Evolutionary conservation across 495 filamentous ascomycete species (phyloP).

Genomic region (Penicillium goetzii): DNA sequence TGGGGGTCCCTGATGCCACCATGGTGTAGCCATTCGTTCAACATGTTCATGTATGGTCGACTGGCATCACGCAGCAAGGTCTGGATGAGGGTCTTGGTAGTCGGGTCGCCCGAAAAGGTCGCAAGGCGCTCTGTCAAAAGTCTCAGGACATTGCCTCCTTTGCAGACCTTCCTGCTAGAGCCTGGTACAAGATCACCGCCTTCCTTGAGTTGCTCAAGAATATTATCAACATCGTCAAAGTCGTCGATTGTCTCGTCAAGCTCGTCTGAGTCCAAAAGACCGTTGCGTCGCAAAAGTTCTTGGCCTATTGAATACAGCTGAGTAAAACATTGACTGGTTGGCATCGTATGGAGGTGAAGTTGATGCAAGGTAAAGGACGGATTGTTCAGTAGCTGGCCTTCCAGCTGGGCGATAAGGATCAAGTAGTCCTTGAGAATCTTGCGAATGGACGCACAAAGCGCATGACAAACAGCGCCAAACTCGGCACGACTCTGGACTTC

Average conservation of each 20-base stretch:
- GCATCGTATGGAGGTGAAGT: constrained; percentile 86
- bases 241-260: constrained; percentile 81
- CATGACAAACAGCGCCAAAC: constrained; percentile 95
- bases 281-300: constrained; percentile 85
- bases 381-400: constrained; percentile 87
- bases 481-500: constrained; percentile 92
- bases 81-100: constrained; percentile 77
- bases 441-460: constrained; percentile 88
- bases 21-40: constrained; percentile 98
- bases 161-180: constrained; percentile 87
- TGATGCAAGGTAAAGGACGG: constrained; percentile 87
- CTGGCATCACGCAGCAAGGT: constrained; percentile 84
- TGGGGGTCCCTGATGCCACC: constrained; percentile 95
- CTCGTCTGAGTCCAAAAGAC: constrained; percentile 78
- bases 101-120: constrained; percentile 90
- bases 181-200: constrained; percentile 76
- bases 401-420: constrained; percentile 87
- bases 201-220: constrained; percentile 78
- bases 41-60: constrained; percentile 94
- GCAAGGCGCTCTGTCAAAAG: constrained; percentile 82
- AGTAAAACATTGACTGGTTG: constrained; percentile 84
- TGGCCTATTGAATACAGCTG: constrained; percentile 86
- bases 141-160: constrained; percentile 87
- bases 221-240: constrained; percentile 82
- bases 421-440: constrained; percentile 92